Conservation (phyloP, 768 basidiomycete genomes). For the Cystobasidium onofrii region DNA sequence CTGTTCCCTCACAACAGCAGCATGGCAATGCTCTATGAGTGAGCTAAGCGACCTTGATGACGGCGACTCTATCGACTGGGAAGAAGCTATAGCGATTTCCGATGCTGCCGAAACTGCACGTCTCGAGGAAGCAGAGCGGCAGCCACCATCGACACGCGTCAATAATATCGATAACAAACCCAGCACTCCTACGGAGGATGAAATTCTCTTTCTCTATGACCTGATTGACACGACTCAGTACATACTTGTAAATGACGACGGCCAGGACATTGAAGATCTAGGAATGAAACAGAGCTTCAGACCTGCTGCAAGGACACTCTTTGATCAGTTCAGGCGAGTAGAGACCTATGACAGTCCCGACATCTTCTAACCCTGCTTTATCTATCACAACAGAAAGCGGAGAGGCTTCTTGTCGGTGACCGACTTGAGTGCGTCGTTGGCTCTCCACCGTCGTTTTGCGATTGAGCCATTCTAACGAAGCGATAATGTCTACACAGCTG, state of each 20-base stretch:
- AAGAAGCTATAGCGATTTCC: slow-evolving; percentile 6
- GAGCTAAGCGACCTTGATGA: slow-evolving; percentile 7
- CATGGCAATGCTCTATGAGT: slow-evolving; percentile 4
- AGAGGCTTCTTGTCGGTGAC: slow-evolving; percentile 28
- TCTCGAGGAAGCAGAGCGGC: background rate
- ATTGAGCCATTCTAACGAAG: background rate
- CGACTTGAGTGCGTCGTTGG: slow-evolving; percentile 1
- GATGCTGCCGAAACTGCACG: slow-evolving; percentile 6
- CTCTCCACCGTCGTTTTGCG: background rate
- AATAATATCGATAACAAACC: no score
- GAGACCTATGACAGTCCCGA: background rate
- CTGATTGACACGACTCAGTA: background rate
- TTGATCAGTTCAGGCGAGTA: slow-evolving; percentile 20
- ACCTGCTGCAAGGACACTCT: background rate
- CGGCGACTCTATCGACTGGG: slow-evolving; percentile 25
- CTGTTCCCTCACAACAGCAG: background rate
- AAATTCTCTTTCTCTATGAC: slow-evolving; percentile 25
- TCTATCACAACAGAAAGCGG: background rate
- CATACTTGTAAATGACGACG: background rate
- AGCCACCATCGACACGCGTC: background rate
- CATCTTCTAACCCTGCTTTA: background rate
- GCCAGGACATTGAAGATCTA: slow-evolving; percentile 26
- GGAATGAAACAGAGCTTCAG: background rate
- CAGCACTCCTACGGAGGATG: background rate
- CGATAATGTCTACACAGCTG: background rate